Percentiles rank a stretch among this genome's conserved stretches.
These are phyloP conservation scores for Boletales sp. DNA, from an alignment of 768 basidiomycete genomes.

Conservation along the genomic window DNA sequence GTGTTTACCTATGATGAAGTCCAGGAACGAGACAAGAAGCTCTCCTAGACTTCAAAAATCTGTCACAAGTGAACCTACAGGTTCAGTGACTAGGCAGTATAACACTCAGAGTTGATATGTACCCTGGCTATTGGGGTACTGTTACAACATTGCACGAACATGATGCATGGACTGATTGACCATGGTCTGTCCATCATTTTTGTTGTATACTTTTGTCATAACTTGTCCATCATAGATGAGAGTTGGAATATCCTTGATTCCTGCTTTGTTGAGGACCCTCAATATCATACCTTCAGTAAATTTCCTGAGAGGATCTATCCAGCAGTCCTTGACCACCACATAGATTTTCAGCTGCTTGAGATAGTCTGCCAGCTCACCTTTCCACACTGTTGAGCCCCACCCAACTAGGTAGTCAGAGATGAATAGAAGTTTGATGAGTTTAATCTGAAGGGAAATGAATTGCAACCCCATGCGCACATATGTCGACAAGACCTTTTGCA, in stretches of 20 bases:
- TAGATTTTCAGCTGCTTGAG: background rate
- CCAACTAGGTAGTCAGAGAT: no score
- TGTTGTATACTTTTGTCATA: background rate
- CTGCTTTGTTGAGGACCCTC: background rate
- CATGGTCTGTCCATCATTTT: background rate
- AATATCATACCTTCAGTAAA: conserved; percentile 4
- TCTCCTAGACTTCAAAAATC: background rate
- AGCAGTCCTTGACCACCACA: conserved; percentile 4
- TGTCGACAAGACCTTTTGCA: no score
- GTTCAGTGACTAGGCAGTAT: background rate
- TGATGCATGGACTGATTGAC: background rate
- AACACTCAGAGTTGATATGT: background rate
- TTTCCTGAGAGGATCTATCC: conserved; percentile 1
- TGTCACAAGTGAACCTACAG: background rate
- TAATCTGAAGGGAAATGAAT: no score
- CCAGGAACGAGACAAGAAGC: conserved; percentile 2
- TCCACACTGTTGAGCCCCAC: background rate
- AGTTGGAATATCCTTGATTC: background rate
- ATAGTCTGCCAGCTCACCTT: background rate
- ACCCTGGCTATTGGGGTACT: background rate
- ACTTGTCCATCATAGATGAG: conserved; percentile 1
- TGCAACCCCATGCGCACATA: no score
- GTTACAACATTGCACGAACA: background rate
- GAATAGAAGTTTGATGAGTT: no score
- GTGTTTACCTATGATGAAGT: background rate